phyloP scores from a whole-genome alignment of 2,329 filamentous ascomycete species.

The Epichloe festucae region DNA sequence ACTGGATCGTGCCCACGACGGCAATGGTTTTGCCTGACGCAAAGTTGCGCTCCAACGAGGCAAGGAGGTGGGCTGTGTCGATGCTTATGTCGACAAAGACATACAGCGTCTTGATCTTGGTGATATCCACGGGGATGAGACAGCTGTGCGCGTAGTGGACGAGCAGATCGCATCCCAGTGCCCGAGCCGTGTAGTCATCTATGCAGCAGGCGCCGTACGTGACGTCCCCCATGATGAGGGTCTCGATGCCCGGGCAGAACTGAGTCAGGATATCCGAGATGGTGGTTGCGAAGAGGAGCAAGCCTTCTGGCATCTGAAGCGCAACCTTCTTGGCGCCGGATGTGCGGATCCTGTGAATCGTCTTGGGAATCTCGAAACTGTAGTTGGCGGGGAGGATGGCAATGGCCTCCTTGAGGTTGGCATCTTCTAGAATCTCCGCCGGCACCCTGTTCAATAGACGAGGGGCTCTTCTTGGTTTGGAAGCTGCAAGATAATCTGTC shows the following conservation, averaged over 20 bases:
- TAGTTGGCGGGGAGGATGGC: constrained; percentile 86
- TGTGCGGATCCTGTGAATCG: constrained; percentile 82
- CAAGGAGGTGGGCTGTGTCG: constrained; percentile 75
- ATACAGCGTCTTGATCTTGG: constrained; percentile 92
- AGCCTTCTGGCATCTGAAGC: constrained; percentile 92
- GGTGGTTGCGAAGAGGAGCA: constrained; percentile 90
- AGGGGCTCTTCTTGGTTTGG: constrained; percentile 57
- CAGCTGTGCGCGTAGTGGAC: constrained; percentile 97
- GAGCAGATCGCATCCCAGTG: constrained; percentile 83
- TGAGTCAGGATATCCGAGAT: constrained; percentile 92
- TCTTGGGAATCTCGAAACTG: constrained; percentile 97
- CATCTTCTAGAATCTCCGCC: constrained; percentile 70
- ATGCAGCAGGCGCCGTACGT: constrained; percentile 98
- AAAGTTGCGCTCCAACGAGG: constrained; percentile 82
- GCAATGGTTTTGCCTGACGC: constrained; percentile 74
- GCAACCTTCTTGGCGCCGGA: constrained; percentile 71
- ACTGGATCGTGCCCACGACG: constrained; percentile 93
- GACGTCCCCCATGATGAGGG: constrained; percentile 97
- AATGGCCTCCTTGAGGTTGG: constrained; percentile 77
- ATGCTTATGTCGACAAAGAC: constrained; percentile 98
- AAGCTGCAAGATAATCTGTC: constrained; percentile 34
- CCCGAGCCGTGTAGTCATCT: constrained; percentile 92
- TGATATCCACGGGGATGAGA: constrained; percentile 89
- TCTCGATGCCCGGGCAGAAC: constrained; percentile 85
- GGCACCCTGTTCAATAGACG: constrained; percentile 87